A percentile compares a stretch with the other conserved stretches of the same genome.
Conservation (phyloP, 225 moss, liverwort and hornwort genomes). For the Physcomitrium patens region DNA sequence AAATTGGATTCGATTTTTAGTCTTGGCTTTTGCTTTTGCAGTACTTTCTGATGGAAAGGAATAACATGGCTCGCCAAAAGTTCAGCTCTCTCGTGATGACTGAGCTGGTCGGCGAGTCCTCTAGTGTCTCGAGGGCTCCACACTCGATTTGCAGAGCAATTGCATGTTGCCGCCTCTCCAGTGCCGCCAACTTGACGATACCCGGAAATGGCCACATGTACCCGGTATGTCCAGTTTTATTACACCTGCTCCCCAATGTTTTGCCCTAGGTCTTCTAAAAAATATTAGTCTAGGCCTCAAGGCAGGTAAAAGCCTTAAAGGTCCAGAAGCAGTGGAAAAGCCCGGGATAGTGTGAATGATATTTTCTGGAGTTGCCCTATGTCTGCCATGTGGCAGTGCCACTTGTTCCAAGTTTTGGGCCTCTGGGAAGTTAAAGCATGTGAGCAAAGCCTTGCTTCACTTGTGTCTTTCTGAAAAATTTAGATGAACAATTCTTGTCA, state of each 20-base stretch:
- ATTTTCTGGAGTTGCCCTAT: background rate
- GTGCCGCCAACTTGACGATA: slow-evolving; percentile 14
- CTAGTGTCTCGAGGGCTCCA: slow-evolving; percentile 20
- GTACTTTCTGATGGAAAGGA: no score
- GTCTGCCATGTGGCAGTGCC: slow-evolving; percentile 38
- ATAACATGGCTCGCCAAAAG: background rate
- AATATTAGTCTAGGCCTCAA: background rate
- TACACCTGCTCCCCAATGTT: background rate
- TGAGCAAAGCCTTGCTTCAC: slow-evolving; percentile 6
- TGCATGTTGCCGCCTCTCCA: slow-evolving; percentile 28
- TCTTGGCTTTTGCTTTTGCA: background rate
- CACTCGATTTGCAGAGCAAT: slow-evolving; percentile 27
- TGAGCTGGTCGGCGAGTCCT: slow-evolving; percentile 33
- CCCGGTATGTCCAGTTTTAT: slow-evolving; percentile 1
- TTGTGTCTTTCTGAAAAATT: background rate
- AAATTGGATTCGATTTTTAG: background rate
- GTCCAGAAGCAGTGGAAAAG: background rate
- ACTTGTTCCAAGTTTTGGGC: slow-evolving; percentile 30
- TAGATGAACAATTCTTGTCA: no score
- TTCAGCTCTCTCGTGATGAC: slow-evolving; percentile 23
- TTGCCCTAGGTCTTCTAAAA: background rate
- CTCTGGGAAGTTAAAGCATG: slow-evolving; percentile 12
- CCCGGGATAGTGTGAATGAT: slow-evolving; percentile 11
- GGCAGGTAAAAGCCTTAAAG: background rate
- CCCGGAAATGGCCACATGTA: background rate